These are phyloP conservation scores for Entophlyctis luteolus DNA, from an alignment of 192 early-diverging fungal species.

Conservation along the genomic window DNA sequence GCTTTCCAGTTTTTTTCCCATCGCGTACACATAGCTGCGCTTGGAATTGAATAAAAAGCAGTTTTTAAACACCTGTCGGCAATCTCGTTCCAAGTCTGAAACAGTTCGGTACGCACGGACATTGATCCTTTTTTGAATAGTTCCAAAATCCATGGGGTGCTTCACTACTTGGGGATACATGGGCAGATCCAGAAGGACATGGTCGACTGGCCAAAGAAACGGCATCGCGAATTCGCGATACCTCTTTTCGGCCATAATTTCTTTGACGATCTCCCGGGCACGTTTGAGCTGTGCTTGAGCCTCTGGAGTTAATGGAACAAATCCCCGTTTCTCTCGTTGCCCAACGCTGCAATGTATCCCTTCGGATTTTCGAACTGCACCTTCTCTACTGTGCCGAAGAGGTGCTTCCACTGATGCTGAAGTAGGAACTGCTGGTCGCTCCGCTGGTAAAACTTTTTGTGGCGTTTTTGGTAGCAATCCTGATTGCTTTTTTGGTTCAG, in stretches of 20 bases:
- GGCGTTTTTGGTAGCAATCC: no score
- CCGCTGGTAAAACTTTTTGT: no score
- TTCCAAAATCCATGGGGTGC: slow-evolving; percentile 83
- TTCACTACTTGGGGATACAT: slow-evolving; percentile 81
- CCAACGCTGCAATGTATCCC: no score
- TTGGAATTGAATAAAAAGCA: slow-evolving; percentile 80
- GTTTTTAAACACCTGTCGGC: slow-evolving; percentile 78
- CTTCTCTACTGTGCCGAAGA: no score
- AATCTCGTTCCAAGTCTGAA: slow-evolving; percentile 71
- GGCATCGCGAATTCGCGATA: slow-evolving; percentile 33
- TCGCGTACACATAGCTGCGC: slow-evolving; percentile 61
- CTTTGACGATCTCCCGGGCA: slow-evolving; percentile 31
- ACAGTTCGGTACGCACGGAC: slow-evolving; percentile 56
- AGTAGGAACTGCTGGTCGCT: no score
- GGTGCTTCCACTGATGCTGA: no score
- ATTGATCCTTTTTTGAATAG: slow-evolving; percentile 69
- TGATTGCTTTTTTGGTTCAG: no score
- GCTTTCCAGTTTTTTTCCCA: slow-evolving; percentile 67
- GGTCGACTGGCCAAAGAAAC: slow-evolving; percentile 77
- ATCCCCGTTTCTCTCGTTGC: no score
- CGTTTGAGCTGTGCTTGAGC: slow-evolving; percentile 29
- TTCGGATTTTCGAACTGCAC: no score
- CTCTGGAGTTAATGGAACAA: not conserved
- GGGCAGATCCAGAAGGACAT: slow-evolving; percentile 75
- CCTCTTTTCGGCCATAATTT: slow-evolving; percentile 36